Base-by-base conservation (phyloP, 2,329 filamentous ascomycete genomes). In the Beauveria varroae region DNA sequence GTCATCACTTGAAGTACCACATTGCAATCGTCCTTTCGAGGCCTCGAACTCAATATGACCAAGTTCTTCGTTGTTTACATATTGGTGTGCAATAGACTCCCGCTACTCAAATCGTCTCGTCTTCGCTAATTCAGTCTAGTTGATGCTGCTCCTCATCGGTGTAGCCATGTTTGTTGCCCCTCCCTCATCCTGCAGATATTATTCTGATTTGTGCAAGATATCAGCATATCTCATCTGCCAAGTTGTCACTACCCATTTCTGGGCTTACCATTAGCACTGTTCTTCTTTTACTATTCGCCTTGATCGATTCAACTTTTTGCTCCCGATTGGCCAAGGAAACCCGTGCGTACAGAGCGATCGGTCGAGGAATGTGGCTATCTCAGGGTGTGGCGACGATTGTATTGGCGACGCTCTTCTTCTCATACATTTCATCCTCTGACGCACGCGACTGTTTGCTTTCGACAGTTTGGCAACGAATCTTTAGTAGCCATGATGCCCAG, bases 401-500 rank as follows among this genome's bases (percentile, higher is more conserved):
- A 37, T 9, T 66, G 24, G 64, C 64, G n/a, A 65, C 65, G 16
- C 61, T 66, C 9, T 64, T 65, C 52, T 62, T 65, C 54, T 65
- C 63, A n/a, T 37, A 65, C 26, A 47, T 64, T 1, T 5, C 64
- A 16, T 62, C 63, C 24, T 64, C 63, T 1, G 59, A 63, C 2
- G 55, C 56, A 18, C 59, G 60, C 2, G 49, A 55, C 9, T 69
- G 68, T 20, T 47, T 66, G 10, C 57, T 68, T 20, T 60, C 64
- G 5, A 63, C 61, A 0, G 52, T 58, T 30, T 69, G 67, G 68
- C 68, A 69, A 60, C 57, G 51, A 1, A 61, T 67, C 3, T 68
- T 66, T 46, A 63, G 63, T 40, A 60, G 63, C 1, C 83, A 85
- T 64, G 73, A 87, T 62, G 75, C 63, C 1, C 67, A 64, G 2